A percentile compares a stretch with the other conserved stretches of the same genome.
These are phyloP conservation scores for Fomitopsis pulvina DNA, from an alignment of 768 basidiomycete species.

Conservation along the genomic window DNA sequence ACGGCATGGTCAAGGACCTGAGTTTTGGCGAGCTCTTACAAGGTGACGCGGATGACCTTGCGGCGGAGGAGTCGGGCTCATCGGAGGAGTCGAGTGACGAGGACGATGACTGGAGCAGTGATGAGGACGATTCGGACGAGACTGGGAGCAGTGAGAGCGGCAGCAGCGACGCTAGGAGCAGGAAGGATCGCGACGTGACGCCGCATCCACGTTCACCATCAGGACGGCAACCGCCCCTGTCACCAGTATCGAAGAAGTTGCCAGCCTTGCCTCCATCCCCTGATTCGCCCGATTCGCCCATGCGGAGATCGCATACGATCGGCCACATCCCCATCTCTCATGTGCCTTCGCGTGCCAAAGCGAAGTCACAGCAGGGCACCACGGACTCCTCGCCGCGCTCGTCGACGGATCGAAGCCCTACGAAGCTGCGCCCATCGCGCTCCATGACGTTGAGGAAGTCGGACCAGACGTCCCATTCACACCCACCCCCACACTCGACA, in stretches of 20 bases:
- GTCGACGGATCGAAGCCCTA: slow-evolving; percentile 18
- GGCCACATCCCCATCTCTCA: slow-evolving; percentile 13
- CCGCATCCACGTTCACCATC: slow-evolving; percentile 8
- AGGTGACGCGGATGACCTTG: slow-evolving; percentile 76
- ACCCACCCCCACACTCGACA: neutral
- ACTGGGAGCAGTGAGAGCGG: slow-evolving; percentile 12
- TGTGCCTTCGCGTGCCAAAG: slow-evolving; percentile 4
- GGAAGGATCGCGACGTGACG: slow-evolving; percentile 14
- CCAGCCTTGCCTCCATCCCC: neutral
- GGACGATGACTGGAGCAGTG: slow-evolving; percentile 35
- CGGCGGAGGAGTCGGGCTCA: slow-evolving; percentile 50
- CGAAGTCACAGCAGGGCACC: slow-evolving; percentile 3
- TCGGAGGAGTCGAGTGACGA: slow-evolving; percentile 43
- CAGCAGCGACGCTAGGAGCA: slow-evolving; percentile 7
- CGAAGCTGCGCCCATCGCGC: slow-evolving; percentile 40
- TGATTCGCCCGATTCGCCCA: neutral
- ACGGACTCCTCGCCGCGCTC: slow-evolving; percentile 5
- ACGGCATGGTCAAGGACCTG: slow-evolving; percentile 75
- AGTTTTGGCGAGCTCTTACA: slow-evolving; percentile 74
- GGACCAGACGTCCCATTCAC: neutral
- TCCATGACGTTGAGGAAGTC: slow-evolving; percentile 30
- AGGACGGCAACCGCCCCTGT: neutral
- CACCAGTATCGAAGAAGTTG: neutral
- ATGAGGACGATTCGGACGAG: slow-evolving; percentile 21
- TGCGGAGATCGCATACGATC: slow-evolving; percentile 17